A percentile compares a stretch with the other conserved stretches of the same genome.
Evolutionary conservation across 352 stramenopile genomes (phyloP).

Genomic region (Globisporangium rhizosaccharum): DNA sequence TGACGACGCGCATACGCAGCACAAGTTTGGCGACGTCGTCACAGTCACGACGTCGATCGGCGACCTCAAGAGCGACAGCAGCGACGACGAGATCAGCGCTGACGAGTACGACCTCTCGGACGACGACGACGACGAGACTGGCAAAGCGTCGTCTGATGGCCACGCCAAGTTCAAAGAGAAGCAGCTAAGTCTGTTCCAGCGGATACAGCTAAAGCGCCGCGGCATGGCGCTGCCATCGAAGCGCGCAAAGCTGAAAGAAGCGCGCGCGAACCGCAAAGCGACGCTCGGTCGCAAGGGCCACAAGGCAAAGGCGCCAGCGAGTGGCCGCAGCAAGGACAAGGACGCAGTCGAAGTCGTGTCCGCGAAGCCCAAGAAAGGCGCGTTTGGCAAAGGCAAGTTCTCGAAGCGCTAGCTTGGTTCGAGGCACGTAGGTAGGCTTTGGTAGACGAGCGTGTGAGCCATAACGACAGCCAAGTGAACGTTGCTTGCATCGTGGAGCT

Average conservation of each 20-base stretch:
- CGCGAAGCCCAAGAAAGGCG: constrained; percentile 17
- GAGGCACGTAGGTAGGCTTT: neutral
- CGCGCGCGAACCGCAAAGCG: constrained; percentile 57
- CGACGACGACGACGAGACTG: constrained; percentile 26
- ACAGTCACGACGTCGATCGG: constrained; percentile 82
- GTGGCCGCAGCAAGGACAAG: constrained; percentile 44
- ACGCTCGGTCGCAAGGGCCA: constrained; percentile 34
- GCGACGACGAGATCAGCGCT: constrained; percentile 58
- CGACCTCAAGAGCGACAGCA: constrained; percentile 70
- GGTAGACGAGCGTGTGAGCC: neutral
- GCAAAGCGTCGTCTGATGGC: constrained; percentile 12
- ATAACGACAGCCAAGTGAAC: neutral
- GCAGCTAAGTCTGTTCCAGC: constrained; percentile 81
- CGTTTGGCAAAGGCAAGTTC: constrained; percentile 18
- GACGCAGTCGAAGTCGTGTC: constrained; percentile 23
- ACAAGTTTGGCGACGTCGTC: constrained; percentile 83
- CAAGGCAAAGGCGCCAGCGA: constrained; percentile 11
- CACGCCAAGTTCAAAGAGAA: constrained; percentile 42
- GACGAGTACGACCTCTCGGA: constrained; percentile 53
- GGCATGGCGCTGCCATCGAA: constrained; percentile 79
- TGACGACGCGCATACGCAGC: constrained; percentile 76
- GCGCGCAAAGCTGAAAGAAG: constrained; percentile 79
- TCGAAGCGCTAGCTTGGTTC: constrained; percentile 10
- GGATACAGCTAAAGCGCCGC: constrained; percentile 82
- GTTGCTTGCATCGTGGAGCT: too few species aligned